Percentiles rank a stretch among this genome's conserved stretches.
Conservation (phyloP, 805 yeast genomes). For the Candida palmyrensis region DNA sequence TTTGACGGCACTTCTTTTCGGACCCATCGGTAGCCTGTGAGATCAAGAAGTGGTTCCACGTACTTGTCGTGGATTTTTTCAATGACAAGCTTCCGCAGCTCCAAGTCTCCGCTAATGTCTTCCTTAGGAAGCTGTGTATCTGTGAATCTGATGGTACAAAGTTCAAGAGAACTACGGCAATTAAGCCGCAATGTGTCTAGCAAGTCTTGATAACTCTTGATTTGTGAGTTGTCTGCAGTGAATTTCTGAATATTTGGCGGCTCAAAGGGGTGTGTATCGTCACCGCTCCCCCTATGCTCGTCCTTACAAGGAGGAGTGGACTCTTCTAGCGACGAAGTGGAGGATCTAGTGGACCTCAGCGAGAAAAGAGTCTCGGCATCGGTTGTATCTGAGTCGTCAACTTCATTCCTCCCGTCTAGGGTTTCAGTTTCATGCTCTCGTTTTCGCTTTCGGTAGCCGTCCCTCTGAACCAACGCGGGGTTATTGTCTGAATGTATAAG, state of each 20-base stretch:
- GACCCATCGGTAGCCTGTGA: constrained; percentile 14
- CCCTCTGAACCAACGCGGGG: no score
- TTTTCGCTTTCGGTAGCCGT: no score
- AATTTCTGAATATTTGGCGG: neutral
- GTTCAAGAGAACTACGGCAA: constrained; percentile 1
- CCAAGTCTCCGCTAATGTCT: constrained; percentile 1
- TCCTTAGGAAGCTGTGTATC: constrained; percentile 5
- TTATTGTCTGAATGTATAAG: no score
- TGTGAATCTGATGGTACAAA: constrained; percentile 4
- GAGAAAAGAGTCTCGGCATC: constrained; percentile 1
- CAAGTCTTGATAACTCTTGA: constrained; percentile 2
- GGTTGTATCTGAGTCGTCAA: neutral
- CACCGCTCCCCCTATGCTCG: neutral
- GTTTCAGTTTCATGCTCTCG: no score
- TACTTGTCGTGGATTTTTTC: constrained; percentile 11
- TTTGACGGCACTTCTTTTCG: constrained; percentile 13
- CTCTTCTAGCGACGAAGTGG: neutral
- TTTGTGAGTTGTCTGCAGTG: constrained; percentile 1
- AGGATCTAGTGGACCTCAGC: neutral
- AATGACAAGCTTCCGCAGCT: constrained; percentile 5
- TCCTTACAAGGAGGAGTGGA: constrained; percentile 3
- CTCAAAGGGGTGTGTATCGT: no score
- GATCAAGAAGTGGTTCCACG: constrained; percentile 12
- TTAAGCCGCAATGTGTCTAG: constrained; percentile 6
- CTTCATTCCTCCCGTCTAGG: no score